Evolutionary conservation across 768 basidiomycete species (phyloP).

Genomic region (Xerocomellus amylosporus): DNA sequence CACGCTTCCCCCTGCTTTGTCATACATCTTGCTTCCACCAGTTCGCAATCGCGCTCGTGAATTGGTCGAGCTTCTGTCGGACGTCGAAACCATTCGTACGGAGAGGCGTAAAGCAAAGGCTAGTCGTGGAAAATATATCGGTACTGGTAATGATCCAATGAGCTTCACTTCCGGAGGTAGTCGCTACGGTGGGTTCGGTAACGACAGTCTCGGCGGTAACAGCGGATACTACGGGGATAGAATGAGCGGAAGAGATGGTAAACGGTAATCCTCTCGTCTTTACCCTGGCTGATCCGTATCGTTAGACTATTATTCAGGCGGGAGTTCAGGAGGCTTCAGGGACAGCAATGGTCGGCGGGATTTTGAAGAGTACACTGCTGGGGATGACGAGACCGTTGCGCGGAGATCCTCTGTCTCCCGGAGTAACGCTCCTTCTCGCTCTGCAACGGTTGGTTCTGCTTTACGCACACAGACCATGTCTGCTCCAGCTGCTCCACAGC

Average conservation of each 20-base stretch:
- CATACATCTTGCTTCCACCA: conserved; percentile 32
- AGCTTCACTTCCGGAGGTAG: conserved; percentile 58
- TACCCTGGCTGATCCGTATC: conserved; percentile 6
- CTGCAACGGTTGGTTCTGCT: conserved; percentile 40
- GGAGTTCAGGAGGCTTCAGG: conserved; percentile 56
- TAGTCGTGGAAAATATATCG: conserved; percentile 87
- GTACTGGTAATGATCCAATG: conserved; percentile 79
- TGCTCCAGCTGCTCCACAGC: conserved; percentile 33
- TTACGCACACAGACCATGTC: conserved; percentile 33
- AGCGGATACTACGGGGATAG: conserved; percentile 45
- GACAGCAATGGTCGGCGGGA: conserved; percentile 54
- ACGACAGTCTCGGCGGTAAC: conserved; percentile 41
- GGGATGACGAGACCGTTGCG: conserved; percentile 72
- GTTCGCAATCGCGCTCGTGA: conserved; percentile 95
- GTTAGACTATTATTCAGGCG: conserved; percentile 38
- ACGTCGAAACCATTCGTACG: conserved; percentile 84
- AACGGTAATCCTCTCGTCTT: conserved; percentile 14
- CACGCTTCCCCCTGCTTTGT: background rate
- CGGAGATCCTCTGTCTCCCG: conserved; percentile 39
- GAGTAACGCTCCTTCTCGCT: conserved; percentile 28
- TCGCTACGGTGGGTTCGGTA: conserved; percentile 71
- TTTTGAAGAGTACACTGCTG: conserved; percentile 96
- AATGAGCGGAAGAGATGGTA: conserved; percentile 40
- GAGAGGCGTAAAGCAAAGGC: conserved; percentile 92
- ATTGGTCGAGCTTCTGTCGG: conserved; percentile 85